Evolutionary conservation across 2,329 filamentous ascomycete species (phyloP).

Genomic region (Dothiorella sarmentorum): DNA sequence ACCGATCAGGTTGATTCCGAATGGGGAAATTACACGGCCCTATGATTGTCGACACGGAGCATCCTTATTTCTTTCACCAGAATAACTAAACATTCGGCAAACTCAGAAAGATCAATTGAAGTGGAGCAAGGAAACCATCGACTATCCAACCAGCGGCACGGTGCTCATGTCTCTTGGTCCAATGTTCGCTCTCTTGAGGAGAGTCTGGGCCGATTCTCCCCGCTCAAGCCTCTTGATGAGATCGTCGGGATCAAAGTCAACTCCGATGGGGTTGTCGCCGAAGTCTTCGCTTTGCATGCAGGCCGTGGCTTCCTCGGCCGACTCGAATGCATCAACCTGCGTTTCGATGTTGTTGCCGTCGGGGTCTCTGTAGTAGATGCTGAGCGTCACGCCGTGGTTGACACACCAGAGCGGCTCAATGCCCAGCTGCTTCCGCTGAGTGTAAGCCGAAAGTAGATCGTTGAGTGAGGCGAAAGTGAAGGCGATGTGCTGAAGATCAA

Average conservation of each 20-base stretch:
- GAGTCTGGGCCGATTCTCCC: conserved; percentile 21
- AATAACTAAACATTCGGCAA: too few relatives aligned
- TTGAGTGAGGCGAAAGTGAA: conserved; percentile 39
- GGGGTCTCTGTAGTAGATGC: conserved; percentile 50
- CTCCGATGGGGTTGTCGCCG: conserved; percentile 39
- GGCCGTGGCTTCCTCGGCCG: conserved; percentile 34
- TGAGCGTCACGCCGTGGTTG: conserved; percentile 48
- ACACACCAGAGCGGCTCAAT: conserved; percentile 44
- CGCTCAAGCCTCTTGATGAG: conserved; percentile 28
- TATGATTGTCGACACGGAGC: background rate
- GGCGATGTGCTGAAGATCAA: conserved; percentile 35
- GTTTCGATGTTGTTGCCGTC: conserved; percentile 50
- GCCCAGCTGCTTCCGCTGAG: conserved; percentile 34
- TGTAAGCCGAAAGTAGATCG: conserved; percentile 39
- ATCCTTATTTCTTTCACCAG: too few relatives aligned
- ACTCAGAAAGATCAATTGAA: too few relatives aligned
- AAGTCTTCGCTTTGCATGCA: conserved; percentile 42
- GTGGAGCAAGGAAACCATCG: too few relatives aligned
- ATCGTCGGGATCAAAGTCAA: conserved; percentile 40
- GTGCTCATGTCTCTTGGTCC: background rate
- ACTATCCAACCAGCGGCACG: background rate
- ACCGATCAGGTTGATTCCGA: background rate
- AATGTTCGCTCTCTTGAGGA: background rate
- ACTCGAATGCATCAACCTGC: conserved; percentile 41
- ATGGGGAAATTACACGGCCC: background rate